Evolutionary conservation across 345 rosid genomes (phyloP).

Genomic region (Chamaenerion angustifolium): DNA sequence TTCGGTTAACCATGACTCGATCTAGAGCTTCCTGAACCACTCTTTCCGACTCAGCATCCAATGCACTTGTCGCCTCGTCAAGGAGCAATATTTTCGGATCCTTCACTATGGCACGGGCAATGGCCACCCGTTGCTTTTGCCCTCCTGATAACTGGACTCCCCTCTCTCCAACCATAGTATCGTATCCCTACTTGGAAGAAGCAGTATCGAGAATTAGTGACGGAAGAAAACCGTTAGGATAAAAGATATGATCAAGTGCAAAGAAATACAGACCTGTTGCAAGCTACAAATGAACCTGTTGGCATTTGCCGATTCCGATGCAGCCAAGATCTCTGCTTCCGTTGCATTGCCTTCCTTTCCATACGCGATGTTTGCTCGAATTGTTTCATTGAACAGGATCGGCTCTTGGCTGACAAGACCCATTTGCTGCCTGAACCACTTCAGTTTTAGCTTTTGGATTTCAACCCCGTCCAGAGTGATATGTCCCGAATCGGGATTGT

Average conservation of each 20-base stretch:
- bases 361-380: conserved; percentile 27
- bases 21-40: conserved; percentile 15
- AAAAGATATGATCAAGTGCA: neutral
- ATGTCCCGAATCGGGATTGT: conserved; percentile 23
- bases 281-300: conserved; percentile 18
- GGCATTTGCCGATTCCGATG: conserved; percentile 22
- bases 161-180: conserved; percentile 10
- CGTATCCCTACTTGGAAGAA: conserved; percentile 8
- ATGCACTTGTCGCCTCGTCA: conserved; percentile 34
- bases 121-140: conserved; percentile 15
- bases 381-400: conserved; percentile 16
- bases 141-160: conserved; percentile 13
- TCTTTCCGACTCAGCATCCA: conserved; percentile 13
- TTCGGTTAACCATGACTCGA: conserved; percentile 8
- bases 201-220: neutral
- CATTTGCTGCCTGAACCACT: conserved; percentile 28
- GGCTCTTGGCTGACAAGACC: conserved; percentile 31
- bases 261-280: conserved; percentile 13
- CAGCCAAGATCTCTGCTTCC: conserved; percentile 21
- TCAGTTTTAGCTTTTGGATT: conserved; percentile 15
- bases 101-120: conserved; percentile 38
- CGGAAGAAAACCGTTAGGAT: neutral
- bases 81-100: conserved; percentile 34
- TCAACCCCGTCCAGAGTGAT: conserved; percentile 23
- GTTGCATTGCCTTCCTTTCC: conserved; percentile 22